A percentile compares a stretch with the other conserved stretches of the same genome.
Evolutionary conservation across 2,329 filamentous ascomycete species (phyloP).

Genomic region (Hypoxylon sp.): DNA sequence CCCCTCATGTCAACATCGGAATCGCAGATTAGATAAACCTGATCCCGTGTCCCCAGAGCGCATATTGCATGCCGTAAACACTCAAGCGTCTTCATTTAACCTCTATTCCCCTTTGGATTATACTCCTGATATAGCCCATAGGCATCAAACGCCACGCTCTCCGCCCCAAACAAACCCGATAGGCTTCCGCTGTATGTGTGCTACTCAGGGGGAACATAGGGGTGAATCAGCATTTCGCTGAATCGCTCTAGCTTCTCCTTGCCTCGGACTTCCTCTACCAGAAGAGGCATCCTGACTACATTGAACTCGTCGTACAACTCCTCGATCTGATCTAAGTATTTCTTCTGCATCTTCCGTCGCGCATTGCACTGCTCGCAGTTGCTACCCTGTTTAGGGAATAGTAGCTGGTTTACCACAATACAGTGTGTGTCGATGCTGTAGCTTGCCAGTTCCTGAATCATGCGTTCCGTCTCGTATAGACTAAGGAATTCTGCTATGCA

Average conservation of each 20-base stretch:
- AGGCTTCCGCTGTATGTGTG: conserved; percentile 10
- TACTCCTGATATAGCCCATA: conserved; percentile 15
- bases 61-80: conserved; percentile 8
- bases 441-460: conserved; percentile 96
- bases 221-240: conserved; percentile 85
- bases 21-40: conserved; percentile 5
- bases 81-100: conserved; percentile 9
- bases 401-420: conserved; percentile 97
- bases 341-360: conserved; percentile 97
- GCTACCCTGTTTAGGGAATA: conserved; percentile 89
- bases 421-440: conserved; percentile 97
- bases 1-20: background rate
- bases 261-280: conserved; percentile 95
- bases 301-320: conserved; percentile 99
- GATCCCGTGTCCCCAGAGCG: conserved; percentile 7
- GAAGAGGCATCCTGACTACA: conserved; percentile 96
- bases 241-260: conserved; percentile 95
- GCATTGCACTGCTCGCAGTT: conserved; percentile 96
- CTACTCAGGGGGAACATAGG: conserved; percentile 76
- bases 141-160: conserved; percentile 40
- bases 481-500: conserved; percentile 98
- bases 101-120: conserved; percentile 25
- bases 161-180: conserved; percentile 24
- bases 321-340: conserved; percentile 98
- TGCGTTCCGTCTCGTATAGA: conserved; percentile 98